Evolutionary conservation across 768 basidiomycete species (phyloP).

Genomic region (Hemileccinum impolitum): DNA sequence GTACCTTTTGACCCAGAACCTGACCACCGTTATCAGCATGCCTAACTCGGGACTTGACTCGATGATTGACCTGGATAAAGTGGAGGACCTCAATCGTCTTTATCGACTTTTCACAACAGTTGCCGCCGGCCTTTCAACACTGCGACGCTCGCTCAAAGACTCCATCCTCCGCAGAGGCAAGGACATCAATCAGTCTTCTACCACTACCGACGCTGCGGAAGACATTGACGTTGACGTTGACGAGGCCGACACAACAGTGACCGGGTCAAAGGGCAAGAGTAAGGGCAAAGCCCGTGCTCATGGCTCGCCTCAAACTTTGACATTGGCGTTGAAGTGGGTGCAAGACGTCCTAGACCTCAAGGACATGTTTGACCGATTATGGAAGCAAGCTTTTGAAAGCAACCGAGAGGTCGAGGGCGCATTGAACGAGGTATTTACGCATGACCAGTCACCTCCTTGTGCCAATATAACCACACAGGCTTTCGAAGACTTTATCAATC

Average conservation of each 20-base stretch:
- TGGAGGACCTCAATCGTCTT: conserved; percentile 72
- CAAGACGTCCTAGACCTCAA: conserved; percentile 88
- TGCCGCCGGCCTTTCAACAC: conserved; percentile 56
- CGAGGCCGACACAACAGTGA: conserved; percentile 34
- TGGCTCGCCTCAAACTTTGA: conserved; percentile 40
- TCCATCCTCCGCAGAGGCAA: conserved; percentile 73
- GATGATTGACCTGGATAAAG: conserved; percentile 82
- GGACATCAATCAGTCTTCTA: conserved; percentile 70
- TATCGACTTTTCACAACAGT: conserved; percentile 74
- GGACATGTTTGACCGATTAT: conserved; percentile 81
- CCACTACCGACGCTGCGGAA: conserved; percentile 35
- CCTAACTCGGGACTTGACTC: conserved; percentile 78
- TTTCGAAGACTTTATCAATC: conserved; percentile 88
- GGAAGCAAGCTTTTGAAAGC: conserved; percentile 64
- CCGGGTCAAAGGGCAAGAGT: conserved; percentile 46
- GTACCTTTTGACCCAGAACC: conserved; percentile 72
- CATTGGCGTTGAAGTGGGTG: conserved; percentile 85
- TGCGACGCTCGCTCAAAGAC: conserved; percentile 67
- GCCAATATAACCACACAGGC: conserved; percentile 51
- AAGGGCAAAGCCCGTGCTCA: conserved; percentile 52
- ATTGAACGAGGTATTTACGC: conserved; percentile 69
- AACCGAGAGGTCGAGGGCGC: conserved; percentile 78
- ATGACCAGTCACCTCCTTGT: background rate
- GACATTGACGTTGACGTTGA: conserved; percentile 35
- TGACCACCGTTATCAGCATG: conserved; percentile 72